Percentiles rank a stretch among this genome's conserved stretches.
Evolutionary conservation across 208 protist species (phyloP).

Genomic region (Sergeia podlipaevii): DNA sequence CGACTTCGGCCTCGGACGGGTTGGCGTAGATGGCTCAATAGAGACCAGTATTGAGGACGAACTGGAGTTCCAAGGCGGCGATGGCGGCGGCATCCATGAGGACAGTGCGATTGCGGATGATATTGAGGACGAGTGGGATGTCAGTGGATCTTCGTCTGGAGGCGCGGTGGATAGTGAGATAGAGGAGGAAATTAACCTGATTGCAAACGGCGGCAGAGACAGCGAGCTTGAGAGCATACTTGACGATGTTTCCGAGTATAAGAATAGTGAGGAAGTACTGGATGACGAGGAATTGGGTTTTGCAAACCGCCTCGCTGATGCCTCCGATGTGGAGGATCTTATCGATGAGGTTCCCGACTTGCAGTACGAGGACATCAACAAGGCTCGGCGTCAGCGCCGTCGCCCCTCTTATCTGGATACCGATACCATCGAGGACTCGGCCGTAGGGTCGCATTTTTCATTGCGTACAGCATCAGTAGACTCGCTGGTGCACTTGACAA

Average conservation of each 20-base stretch:
- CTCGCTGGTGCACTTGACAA: no score
- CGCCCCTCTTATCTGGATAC: not conserved
- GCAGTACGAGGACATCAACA: no score
- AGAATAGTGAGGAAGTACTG: slow-evolving; percentile 6
- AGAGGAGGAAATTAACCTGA: not conserved
- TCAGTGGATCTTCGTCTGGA: not conserved
- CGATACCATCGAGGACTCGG: no score
- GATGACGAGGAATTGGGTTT: slow-evolving; percentile 11
- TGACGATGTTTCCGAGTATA: slow-evolving; percentile 6
- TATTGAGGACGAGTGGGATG: slow-evolving; percentile 36
- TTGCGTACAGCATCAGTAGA: no score
- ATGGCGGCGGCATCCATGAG: not conserved
- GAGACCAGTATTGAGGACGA: slow-evolving; percentile 9
- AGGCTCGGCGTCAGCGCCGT: slow-evolving; percentile 1
- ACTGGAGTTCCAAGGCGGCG: not conserved
- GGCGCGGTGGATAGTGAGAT: not conserved
- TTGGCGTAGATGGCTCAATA: not conserved
- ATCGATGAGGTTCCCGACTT: slow-evolving; percentile 13
- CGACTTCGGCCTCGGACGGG: not conserved
- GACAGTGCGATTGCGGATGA: slow-evolving; percentile 25
- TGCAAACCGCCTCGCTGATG: slow-evolving; percentile 12
- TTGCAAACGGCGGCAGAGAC: slow-evolving; percentile 7
- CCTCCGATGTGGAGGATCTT: slow-evolving; percentile 9
- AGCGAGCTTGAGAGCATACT: slow-evolving; percentile 12
- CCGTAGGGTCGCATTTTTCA: no score